Evolutionary conservation across 2,329 filamentous ascomycete species (phyloP), one percentile per base, ranked within the genome.

Genomic region (Calonectria henricotiae): DNA sequence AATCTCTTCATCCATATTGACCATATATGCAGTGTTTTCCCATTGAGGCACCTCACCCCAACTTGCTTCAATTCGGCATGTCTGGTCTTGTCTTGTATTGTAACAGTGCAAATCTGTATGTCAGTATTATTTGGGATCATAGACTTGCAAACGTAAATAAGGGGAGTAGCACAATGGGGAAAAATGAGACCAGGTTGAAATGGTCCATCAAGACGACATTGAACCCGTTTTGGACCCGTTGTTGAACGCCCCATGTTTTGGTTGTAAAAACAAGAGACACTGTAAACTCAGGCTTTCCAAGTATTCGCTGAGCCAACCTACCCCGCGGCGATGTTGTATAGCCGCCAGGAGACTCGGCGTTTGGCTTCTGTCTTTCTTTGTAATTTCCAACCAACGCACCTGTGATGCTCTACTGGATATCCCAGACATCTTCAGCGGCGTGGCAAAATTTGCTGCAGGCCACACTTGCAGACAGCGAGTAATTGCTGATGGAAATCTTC

Each of bases 401-500:
- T 54, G 35, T 35, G 20, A 27, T 64, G 44, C 35, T 54, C 88
- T 91, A 99, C 79, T 98, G 89, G 77, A 99, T 93, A 80, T 94
- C 91, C 96, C 96, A 99, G 41, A 93, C 92, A 82, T 99, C 96
- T 85, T 99, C 96, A 49, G 95, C 96, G 46, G 96, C 96, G 84
- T 99, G 96, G 84, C 96, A 98, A 87, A 99, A 98, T 84, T 98
- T 99, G 90, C 96, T 98, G 89, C 96, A 99, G 49, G 96, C 96
- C 72, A 99, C 96, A 86, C 96, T 98, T 71, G 96, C 96, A 80
- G 94, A 98, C 73, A 99, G 88, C 80, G 95, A 98, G 88, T 94
- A 99, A 84, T 98, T 98, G 88, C 96, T 98, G 85, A 99, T 98
- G 78, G 93, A 94, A 80, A 99, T 98, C 79, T 97, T 94, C 85